Percentiles rank a stretch among this genome's conserved stretches.
phyloP scores from a whole-genome alignment of 495 filamentous ascomycete genomes.

The Antarctomyces pellizariae region DNA sequence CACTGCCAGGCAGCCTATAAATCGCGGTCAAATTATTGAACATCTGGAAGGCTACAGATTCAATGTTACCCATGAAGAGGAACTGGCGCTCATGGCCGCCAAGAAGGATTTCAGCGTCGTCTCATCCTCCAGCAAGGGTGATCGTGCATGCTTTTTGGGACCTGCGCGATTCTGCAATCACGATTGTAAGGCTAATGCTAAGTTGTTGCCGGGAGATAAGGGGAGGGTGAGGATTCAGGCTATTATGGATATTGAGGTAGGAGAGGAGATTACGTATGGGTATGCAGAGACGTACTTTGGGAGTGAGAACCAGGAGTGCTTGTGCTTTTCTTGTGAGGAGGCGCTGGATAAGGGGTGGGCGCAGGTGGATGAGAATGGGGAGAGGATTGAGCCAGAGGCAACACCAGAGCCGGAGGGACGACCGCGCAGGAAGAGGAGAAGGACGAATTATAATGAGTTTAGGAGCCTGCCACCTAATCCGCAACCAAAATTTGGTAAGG shows the following conservation, averaged over 20 bases:
- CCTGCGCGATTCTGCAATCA: conserved; percentile 94
- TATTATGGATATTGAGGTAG: conserved; percentile 52
- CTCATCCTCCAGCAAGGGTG: conserved; percentile 73
- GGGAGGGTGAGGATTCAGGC: conserved; percentile 78
- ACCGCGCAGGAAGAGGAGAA: conserved; percentile 1
- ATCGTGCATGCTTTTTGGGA: conserved; percentile 72
- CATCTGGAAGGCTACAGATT: conserved; percentile 78
- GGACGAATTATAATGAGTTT: conserved; percentile 11
- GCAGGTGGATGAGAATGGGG: conserved; percentile 13
- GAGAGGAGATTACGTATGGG: conserved; percentile 86
- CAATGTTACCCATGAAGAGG: conserved; percentile 71
- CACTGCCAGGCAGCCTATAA: conserved; percentile 57
- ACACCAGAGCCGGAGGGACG: conserved; percentile 9
- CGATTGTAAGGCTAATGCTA: conserved; percentile 84
- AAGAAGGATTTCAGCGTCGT: conserved; percentile 93
- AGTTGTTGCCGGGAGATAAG: conserved; percentile 54
- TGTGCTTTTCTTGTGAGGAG: conserved; percentile 75
- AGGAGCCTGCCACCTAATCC: too few species aligned
- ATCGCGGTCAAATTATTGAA: conserved; percentile 65
- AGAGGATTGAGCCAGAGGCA: conserved; percentile 1
- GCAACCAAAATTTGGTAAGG: too few species aligned
- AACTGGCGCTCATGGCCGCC: conserved; percentile 48
- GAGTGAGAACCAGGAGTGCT: conserved; percentile 79
- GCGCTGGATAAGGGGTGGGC: conserved; percentile 62
- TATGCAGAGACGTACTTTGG: conserved; percentile 97